Base-by-base conservation (phyloP, 2,329 filamentous ascomycete genomes). In the Eutypa lata region DNA sequence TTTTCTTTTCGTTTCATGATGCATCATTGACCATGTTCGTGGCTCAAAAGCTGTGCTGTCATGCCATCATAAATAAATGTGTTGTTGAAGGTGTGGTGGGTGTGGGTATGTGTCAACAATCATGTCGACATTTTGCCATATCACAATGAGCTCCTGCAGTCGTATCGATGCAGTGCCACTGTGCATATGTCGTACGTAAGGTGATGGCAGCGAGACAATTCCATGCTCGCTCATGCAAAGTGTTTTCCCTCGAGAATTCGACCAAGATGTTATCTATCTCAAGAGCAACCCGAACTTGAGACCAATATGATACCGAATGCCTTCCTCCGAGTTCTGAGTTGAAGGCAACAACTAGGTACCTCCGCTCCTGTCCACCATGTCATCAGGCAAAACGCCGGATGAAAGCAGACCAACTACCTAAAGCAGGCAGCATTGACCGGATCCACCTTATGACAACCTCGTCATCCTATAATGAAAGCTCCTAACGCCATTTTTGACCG, bases 131-230 rank as follows among this genome's bases (percentile, higher is more conserved):
- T 47, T 38, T 43, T 45, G 43, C 22, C 37, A 49, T 59, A 53
- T 48, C 57, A 61, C 49, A 53, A 52, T n/a, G 35, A 53, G 56
- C 62, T 67, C 63, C 65, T 67, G 64, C 63, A 51, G 58, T 66
- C 61, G 65, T 58, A 64, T 62, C 59, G 64, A 65, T 65, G 65
- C 64, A 66, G 65, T 66, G 64, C 62, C 53, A 48, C n/a, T 58
- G 57, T 50, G 52, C 57, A 47, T 49, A 37, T 37, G 22, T n/a
- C 53, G 51, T 59, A 55, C 53, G 51, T 59, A 55, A 47, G 50
- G 51, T 19, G 47, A 53, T 42, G 51, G 53, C 49, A 51, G 50
- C 51, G 48, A 53, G 42, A n/a, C 42, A 24, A 28, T 18, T 45
- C 14, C 22, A n/a, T 28, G 22, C 22, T 19, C 21, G 42, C n/a